Conservation (phyloP, 768 basidiomycete genomes). For the Pleurotus ostreatus region DNA sequence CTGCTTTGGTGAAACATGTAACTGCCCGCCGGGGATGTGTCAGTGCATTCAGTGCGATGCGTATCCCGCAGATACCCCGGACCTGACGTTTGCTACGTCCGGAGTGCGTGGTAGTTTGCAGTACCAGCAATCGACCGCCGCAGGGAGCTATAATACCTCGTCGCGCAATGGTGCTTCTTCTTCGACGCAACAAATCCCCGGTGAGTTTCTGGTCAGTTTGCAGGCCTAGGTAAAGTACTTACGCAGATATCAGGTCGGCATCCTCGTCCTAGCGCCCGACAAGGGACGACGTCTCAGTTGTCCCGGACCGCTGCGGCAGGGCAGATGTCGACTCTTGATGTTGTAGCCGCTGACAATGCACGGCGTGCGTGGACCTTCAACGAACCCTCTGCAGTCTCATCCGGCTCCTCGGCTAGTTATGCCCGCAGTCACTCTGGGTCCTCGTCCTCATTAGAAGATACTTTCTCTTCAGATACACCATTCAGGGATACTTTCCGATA, state of each 20-base stretch:
- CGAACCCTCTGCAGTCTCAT: background rate
- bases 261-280: background rate
- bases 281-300: background rate
- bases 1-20: slow-evolving; percentile 7
- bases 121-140: background rate
- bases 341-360: background rate
- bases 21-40: slow-evolving; percentile 5
- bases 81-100: slow-evolving; percentile 1
- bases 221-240: too few relatives aligned
- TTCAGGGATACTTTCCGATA: slow-evolving; percentile 3
- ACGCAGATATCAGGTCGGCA: background rate
- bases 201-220: background rate
- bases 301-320: background rate
- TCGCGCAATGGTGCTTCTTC: background rate
- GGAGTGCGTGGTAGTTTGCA: slow-evolving; percentile 1
- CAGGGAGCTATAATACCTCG: background rate
- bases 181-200: background rate
- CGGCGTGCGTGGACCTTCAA: background rate
- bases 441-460: slow-evolving; percentile 1
- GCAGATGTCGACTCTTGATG: background rate
- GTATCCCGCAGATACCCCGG: background rate
- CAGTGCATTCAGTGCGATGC: slow-evolving; percentile 4
- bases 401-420: background rate
- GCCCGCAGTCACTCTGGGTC: slow-evolving; percentile 1
- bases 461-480: background rate